Conservation (phyloP, 495 filamentous ascomycete species). For the Annulohypoxylon stygium region DNA sequence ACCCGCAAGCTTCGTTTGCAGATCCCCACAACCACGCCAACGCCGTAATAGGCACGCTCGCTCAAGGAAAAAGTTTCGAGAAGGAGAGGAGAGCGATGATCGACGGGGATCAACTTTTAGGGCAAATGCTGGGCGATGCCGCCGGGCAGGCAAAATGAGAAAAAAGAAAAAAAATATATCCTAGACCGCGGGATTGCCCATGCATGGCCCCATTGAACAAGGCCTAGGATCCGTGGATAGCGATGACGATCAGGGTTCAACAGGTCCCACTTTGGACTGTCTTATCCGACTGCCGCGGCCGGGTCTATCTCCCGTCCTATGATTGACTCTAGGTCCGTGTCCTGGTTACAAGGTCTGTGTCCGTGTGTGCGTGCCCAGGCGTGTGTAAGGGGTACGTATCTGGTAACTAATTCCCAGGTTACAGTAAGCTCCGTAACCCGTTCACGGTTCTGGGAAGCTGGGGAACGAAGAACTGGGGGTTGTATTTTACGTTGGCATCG, state of each 20-base stretch:
- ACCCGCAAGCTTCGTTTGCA: slow-evolving; percentile 36
- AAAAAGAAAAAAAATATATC: slow-evolving; percentile 6
- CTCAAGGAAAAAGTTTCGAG: neutral
- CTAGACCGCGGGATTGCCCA: slow-evolving; percentile 42
- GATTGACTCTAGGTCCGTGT: slow-evolving; percentile 14
- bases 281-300: slow-evolving; percentile 47
- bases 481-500: neutral
- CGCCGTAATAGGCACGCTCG: slow-evolving; percentile 26
- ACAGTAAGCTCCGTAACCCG: slow-evolving; percentile 44
- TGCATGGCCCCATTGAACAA: slow-evolving; percentile 46
- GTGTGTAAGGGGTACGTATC: slow-evolving; percentile 5
- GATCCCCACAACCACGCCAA: slow-evolving; percentile 31
- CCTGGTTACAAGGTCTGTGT: slow-evolving; percentile 29
- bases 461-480: neutral
- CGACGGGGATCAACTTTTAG: neutral
- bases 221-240: slow-evolving; percentile 42
- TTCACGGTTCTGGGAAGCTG: slow-evolving; percentile 35
- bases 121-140: neutral
- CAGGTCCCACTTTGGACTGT: slow-evolving; percentile 30
- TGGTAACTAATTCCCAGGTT: slow-evolving; percentile 26
- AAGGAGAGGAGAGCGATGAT: slow-evolving; percentile 7
- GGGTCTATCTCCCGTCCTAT: slow-evolving; percentile 46
- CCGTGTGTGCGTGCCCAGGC: neutral
- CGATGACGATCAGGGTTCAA: slow-evolving; percentile 48
- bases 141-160: neutral